Evolutionary conservation across 2,329 filamentous ascomycete genomes (phyloP), one percentile per base, ranked within the genome.

Genomic region (Xylariales sp.): DNA sequence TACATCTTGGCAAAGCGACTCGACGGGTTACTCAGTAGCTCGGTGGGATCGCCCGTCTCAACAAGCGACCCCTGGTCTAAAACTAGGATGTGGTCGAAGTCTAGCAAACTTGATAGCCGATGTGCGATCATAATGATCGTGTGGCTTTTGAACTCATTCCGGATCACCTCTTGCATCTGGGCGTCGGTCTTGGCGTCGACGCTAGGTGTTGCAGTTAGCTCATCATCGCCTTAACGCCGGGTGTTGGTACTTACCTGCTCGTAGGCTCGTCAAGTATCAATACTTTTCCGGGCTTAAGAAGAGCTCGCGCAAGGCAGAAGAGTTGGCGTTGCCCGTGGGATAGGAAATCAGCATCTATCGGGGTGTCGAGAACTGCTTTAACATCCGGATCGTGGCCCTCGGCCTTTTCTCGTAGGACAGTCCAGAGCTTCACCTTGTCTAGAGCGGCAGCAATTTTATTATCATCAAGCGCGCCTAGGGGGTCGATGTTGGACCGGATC

Each of bases 51-150:
- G 5, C 64, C 59, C n/a, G 49, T 69, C 69, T 85, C 83, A 4
- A 82, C 79, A 32, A 85, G 75, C 57, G 75, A 73, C 0, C 84
- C 83, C 45, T 79, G 74, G 23, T 85, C 81, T 78, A 85, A 80
- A 4, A 86, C 82, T 1, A 82, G 76, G 49, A 86, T 78, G 14
- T 77, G 77, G 69, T 86, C 83, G 69, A 83, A 85, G 67, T 84
- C 82, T 34, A 83, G 73, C 36, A 87, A 82, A 0, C 84, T 86
- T 4, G 77, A 75, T 0, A 83, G 67, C 1, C 78, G 77, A 64
- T 83, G 82, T 1, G 78, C 80, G n/a, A 83, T 77, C 9, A 79
- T 77, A 34, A 83, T 77, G 43, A 91, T 83, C 0, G 89, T 91
- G 70, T 87, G 85, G 0, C 76, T 64, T 9, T 69, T 74, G 60